Base-by-base conservation (phyloP, 2,329 filamentous ascomycete species). In the Stylonectria norvegica region DNA sequence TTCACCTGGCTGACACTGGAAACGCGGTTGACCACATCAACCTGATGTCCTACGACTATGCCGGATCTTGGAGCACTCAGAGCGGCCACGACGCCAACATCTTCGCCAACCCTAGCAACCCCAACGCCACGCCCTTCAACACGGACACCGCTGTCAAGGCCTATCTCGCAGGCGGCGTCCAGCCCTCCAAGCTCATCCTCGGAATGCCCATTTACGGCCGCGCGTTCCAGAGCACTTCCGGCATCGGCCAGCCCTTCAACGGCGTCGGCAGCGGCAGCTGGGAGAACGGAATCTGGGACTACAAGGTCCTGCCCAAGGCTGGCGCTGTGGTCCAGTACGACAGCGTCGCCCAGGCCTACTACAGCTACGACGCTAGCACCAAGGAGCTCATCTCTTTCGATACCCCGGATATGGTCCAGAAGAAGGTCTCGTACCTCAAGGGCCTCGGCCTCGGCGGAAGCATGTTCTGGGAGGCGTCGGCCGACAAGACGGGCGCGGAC, bases 381-480 rank as follows among this genome's bases (percentile, higher is more conserved):
- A 67, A 74, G 42, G 79, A 80, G 49, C 77, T 94, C 65, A 72
- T 94, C 47, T 82, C 78, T 16, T 95, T 86, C 60, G 81, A 86
- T 58, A 87, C 76, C 2, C 75, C 80, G 0, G 66, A 69, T 19
- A 75, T 83, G 53, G 72, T 81, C 20, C 61, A 66, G 36, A 58
- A 67, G 50, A 94, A 93, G 68, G 78, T 80, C 5, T 56, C 67
- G 3, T 91, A 84, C 60, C 76, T 89, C 52, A 72, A 75, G 62
- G 56, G 65, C 35, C 70, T 73, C 40, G 74, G 79, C 0, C 71
- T 93, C 1, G 86, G 82, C 4, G 88, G 87, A 17, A 81, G 77
- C 20, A 91, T 93, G 86, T 94, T 86, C 76, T 94, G 87, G 87
- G 86, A 93, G 61, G 81, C 78, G 12, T 86, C 81, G 45, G 80